Conservation (phyloP, 2,329 filamentous ascomycete genomes). For the Beauveria rudraprayagi region DNA sequence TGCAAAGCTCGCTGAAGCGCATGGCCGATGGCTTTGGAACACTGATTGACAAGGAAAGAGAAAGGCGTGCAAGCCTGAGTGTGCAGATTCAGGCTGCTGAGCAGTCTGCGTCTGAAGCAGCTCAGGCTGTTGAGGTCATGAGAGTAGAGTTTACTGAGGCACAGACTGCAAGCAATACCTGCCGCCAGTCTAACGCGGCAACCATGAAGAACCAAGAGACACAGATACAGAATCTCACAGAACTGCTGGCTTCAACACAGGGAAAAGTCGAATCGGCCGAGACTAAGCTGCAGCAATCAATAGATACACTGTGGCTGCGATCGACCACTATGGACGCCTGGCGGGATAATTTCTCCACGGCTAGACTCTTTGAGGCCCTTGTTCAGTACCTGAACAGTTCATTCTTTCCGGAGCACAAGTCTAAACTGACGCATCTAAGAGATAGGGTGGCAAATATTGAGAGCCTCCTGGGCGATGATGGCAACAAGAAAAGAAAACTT, state of each 20-base stretch:
- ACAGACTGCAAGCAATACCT: background rate
- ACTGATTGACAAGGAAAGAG: conserved; percentile 17
- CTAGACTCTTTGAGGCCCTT: conserved; percentile 32
- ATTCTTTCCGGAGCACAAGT: background rate
- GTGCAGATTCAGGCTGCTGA: conserved; percentile 8
- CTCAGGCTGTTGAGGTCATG: background rate
- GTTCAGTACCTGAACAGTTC: conserved; percentile 26
- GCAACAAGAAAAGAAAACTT: background rate
- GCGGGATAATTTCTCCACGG: conserved; percentile 41
- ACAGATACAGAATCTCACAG: background rate
- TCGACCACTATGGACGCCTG: conserved; percentile 33
- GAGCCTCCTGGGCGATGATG: background rate
- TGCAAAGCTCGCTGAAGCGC: background rate
- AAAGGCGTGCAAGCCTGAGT: conserved; percentile 11
- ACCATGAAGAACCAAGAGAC: background rate
- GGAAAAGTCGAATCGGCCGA: conserved; percentile 12
- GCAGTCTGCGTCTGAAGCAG: background rate
- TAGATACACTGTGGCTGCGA: conserved; percentile 20
- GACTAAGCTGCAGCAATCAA: conserved; percentile 20
- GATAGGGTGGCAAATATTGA: background rate
- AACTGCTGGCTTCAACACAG: background rate
- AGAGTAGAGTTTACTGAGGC: background rate
- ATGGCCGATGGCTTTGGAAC: background rate
- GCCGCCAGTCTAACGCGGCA: background rate
- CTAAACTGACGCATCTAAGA: background rate